Evolutionary conservation across 768 basidiomycete genomes (phyloP), one percentile per base, ranked within the genome.

Genomic region (Calocera viscosa): DNA sequence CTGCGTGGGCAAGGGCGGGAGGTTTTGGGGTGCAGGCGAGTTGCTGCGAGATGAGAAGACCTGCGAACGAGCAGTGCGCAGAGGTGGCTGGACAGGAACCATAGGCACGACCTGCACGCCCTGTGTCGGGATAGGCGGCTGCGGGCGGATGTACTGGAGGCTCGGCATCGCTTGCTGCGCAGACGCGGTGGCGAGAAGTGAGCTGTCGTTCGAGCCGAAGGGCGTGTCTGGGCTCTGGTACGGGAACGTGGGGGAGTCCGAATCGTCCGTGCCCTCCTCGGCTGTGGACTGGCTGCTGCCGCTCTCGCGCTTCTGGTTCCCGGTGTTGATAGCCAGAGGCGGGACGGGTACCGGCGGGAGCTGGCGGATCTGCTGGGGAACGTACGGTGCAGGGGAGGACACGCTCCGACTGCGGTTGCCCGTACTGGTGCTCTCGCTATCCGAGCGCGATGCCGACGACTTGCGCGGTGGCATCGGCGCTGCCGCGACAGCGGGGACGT

Each of bases 121-220:
- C 75, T 86, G 90, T 39, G 90, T 91, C n/a, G 89, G 91, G 74
- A 88, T 91, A 19, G 91, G 90, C 28, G 91, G 92, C 73, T 91
- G 84, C 0, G 91, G 91, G 43, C 70, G 69, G 1, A 65, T 64
- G 63, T 53, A 68, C 22, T 89, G 90, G 17, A 86, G 86, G 69
- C 86, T 88, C 70, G 89, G 14, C 11, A 28, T 28, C 53, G 53
- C 14, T 26, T 7, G 26, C 24, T 60, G 53, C 26, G 53, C 79
- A 78, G 73, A 69, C 47, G 84, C 76, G 22, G 53, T 60, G 53
- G 83, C 84, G 43, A 80, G 81, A 64, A 91, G 76, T 10, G 89
- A 91, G 30, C 88, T 88, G 70, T 92, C 91, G 76, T 86, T 91
- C 41, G 90, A 91, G n/a, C 90, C 91, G 73, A 88, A 92, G 19